phyloP scores from a whole-genome alignment of 108 stramenopile species.

The Cyclotella sp. region DNA sequence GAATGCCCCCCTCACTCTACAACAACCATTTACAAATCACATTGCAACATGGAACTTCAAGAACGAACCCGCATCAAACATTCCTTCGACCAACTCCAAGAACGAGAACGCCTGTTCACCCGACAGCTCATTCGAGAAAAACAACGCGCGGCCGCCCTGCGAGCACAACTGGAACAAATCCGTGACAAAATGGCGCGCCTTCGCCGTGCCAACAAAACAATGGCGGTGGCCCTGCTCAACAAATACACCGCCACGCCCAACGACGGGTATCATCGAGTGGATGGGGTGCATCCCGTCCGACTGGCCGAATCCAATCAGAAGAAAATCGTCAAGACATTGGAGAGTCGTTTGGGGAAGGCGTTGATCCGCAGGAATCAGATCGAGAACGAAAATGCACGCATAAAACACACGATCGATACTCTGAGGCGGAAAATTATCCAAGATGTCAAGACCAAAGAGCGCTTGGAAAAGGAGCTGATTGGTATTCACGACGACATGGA shows the following conservation, averaged over 20 bases:
- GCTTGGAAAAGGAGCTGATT: conserved; percentile 62
- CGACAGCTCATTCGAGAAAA: conserved; percentile 54
- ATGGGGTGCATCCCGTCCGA: conserved; percentile 70
- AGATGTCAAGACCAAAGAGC: conserved; percentile 54
- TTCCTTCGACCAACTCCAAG: conserved; percentile 54
- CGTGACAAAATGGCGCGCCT: conserved; percentile 54
- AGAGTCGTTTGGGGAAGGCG: conserved; percentile 71
- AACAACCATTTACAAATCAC: no score
- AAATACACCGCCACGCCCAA: conserved; percentile 61
- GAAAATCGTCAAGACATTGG: conserved; percentile 68
- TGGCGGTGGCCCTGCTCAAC: conserved; percentile 71
- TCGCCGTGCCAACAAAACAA: conserved; percentile 61
- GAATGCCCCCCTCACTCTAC: no score
- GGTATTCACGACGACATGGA: conserved; percentile 58
- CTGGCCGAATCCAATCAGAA: conserved; percentile 72
- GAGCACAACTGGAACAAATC: conserved; percentile 49
- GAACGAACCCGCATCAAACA: conserved; percentile 38
- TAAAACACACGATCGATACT: conserved; percentile 71
- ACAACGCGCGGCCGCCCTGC: conserved; percentile 36
- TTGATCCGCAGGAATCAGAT: conserved; percentile 63
- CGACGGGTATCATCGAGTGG: conserved; percentile 71
- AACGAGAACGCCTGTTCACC: conserved; percentile 57
- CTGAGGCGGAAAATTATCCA: conserved; percentile 63
- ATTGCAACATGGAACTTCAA: conserved; percentile 10
- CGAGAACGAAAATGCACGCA: conserved; percentile 56